Evolutionary conservation across 805 yeast genomes (phyloP).

Genomic region (Dipodascus geniculatus): DNA sequence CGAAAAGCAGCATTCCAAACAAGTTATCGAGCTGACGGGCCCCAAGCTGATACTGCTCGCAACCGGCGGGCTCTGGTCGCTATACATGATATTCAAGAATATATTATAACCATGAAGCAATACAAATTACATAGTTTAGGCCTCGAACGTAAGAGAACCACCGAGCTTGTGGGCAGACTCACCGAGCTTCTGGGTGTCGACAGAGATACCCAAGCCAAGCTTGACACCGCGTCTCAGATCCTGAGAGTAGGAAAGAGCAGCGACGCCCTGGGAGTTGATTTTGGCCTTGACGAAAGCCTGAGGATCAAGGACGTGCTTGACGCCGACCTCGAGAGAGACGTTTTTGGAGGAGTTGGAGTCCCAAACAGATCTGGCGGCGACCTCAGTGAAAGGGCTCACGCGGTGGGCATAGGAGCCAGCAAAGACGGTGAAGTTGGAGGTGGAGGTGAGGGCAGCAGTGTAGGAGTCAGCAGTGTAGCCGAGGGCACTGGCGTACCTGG

Average conservation of each 20-base stretch:
- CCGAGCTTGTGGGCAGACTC: slow-evolving; percentile 98
- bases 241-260: slow-evolving; percentile 91
- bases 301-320: slow-evolving; percentile 84
- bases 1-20: background rate
- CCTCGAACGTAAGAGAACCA: slow-evolving; percentile 84
- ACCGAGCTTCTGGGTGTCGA: slow-evolving; percentile 88
- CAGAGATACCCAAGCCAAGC: slow-evolving; percentile 92
- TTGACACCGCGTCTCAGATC: slow-evolving; percentile 92
- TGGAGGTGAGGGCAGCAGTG: slow-evolving; percentile 74
- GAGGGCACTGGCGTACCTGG: slow-evolving; percentile 85
- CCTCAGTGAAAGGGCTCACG: slow-evolving; percentile 84
- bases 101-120: background rate
- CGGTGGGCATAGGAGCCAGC: slow-evolving; percentile 96
- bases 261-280: slow-evolving; percentile 90
- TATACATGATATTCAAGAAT: background rate
- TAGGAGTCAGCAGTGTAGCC: slow-evolving; percentile 87
- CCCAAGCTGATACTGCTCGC: background rate
- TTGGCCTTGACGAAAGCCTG: slow-evolving; percentile 91
- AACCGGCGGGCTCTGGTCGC: background rate
- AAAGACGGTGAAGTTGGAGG: slow-evolving; percentile 78
- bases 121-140: slow-evolving; percentile 34
- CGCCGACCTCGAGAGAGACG: slow-evolving; percentile 90
- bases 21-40: background rate
- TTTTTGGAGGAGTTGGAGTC: slow-evolving; percentile 67
- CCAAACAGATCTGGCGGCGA: slow-evolving; percentile 96